Conservation (phyloP, 2,329 filamentous ascomycete species). For the Fusarium chaquense region DNA sequence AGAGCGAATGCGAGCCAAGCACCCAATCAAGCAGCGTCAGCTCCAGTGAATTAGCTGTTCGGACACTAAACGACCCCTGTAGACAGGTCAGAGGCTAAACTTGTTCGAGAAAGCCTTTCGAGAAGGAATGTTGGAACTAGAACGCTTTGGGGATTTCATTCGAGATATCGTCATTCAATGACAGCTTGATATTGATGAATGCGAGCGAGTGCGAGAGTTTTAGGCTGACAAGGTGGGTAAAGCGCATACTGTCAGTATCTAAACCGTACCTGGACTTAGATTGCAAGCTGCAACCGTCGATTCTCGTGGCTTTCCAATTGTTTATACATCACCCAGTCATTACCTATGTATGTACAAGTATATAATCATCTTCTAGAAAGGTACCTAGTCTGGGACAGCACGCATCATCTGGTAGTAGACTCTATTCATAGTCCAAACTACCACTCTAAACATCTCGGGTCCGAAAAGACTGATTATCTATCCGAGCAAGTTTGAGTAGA, state of each 20-base stretch:
- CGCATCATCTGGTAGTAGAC: not conserved
- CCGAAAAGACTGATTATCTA: not conserved
- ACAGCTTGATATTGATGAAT: slow-evolving; percentile 23
- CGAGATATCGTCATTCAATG: slow-evolving; percentile 36
- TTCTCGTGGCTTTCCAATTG: not conserved
- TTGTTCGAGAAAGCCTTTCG: slow-evolving; percentile 4
- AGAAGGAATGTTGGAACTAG: slow-evolving; percentile 4
- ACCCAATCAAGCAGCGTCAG: slow-evolving; percentile 10
- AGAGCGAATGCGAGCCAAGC: slow-evolving; percentile 23
- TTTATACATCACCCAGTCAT: not conserved
- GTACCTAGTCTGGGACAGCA: not conserved
- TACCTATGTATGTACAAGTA: no score
- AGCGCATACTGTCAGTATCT: not conserved
- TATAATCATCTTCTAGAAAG: not conserved
- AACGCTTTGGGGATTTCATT: slow-evolving; percentile 25
- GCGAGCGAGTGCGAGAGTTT: slow-evolving; percentile 24
- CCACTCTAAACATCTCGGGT: not conserved
- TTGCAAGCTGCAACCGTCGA: not conserved
- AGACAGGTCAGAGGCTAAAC: not conserved
- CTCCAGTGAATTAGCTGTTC: slow-evolving; percentile 14
- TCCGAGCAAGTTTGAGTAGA: not conserved
- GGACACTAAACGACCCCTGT: slow-evolving; percentile 19
- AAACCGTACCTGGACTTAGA: no score
- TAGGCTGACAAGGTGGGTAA: not conserved
- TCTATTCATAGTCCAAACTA: not conserved